A percentile compares a stretch with the other conserved stretches of the same genome.
Conservation (phyloP, 768 basidiomycete genomes). For the Mycena sanguinolenta region DNA sequence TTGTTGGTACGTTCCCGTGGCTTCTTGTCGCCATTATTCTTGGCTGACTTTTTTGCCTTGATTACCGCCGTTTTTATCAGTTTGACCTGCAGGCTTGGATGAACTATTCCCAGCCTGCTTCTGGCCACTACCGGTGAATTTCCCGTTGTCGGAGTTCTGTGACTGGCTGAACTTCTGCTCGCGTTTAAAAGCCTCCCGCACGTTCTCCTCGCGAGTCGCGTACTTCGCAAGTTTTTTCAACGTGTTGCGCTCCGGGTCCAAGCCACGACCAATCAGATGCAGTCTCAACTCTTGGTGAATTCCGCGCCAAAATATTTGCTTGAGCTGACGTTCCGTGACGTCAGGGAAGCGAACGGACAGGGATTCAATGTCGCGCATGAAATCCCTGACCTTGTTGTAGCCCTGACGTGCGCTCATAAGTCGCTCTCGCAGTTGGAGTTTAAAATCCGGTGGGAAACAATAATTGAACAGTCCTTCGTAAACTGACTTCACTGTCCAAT, state of each 20-base stretch:
- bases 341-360: neutral
- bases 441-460: neutral
- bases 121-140: neutral
- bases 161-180: no score
- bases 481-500: neutral
- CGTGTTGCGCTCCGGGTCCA: neutral
- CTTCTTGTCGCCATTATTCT: neutral
- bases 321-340: neutral
- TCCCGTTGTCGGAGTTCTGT: neutral
- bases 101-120: no score
- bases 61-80: no score
- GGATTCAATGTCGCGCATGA: neutral
- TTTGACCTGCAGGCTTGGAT: no score
- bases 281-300: neutral
- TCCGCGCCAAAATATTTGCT: neutral
- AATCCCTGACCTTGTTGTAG: neutral
- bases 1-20: slow-evolving; percentile 5
- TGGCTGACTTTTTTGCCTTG: neutral
- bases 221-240: neutral
- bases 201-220: neutral
- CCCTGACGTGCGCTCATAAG: neutral
- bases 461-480: neutral
- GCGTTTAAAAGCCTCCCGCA: neutral
- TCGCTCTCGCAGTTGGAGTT: neutral
- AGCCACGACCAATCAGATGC: neutral